These are phyloP conservation scores for Trifolium fragiferum DNA, from an alignment of 306 rosid genomes.

Conservation along the genomic window DNA sequence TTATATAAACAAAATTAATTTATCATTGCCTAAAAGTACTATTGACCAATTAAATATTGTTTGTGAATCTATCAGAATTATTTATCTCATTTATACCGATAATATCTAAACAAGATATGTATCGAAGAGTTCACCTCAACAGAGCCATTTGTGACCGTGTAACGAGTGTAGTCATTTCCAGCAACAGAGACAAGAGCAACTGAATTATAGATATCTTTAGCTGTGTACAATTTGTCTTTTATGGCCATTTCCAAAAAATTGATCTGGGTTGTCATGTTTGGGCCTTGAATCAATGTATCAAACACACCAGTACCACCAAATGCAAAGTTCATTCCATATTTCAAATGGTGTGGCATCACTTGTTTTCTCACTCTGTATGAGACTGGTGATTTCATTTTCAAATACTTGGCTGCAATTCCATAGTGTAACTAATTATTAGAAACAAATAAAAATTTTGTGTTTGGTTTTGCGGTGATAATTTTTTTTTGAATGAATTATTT, in stretches of 20 bases:
- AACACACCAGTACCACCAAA: constrained; percentile 89
- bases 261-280: constrained; percentile 90
- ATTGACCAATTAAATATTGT: too few relatives aligned
- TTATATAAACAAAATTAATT: too few relatives aligned
- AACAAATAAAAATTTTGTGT: too few relatives aligned
- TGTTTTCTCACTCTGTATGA: constrained; percentile 65
- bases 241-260: constrained; percentile 53
- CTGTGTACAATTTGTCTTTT: constrained; percentile 41
- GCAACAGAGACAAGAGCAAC: constrained; percentile 73
- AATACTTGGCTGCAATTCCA: constrained; percentile 61
- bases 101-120: too few relatives aligned
- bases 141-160: constrained; percentile 51
- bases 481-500: too few relatives aligned
- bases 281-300: constrained; percentile 53
- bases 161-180: constrained; percentile 76
- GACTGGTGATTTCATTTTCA: constrained; percentile 76
- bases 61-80: too few relatives aligned
- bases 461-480: too few relatives aligned
- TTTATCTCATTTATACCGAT: too few relatives aligned
- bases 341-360: constrained; percentile 43
- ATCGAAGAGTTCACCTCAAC: constrained; percentile 48
- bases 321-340: constrained; percentile 86
- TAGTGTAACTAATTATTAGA: background rate
- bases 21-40: too few relatives aligned
- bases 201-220: constrained; percentile 54